Evolutionary conservation across 2,329 filamentous ascomycete genomes (phyloP).

Genomic region (Orbilia quercus): DNA sequence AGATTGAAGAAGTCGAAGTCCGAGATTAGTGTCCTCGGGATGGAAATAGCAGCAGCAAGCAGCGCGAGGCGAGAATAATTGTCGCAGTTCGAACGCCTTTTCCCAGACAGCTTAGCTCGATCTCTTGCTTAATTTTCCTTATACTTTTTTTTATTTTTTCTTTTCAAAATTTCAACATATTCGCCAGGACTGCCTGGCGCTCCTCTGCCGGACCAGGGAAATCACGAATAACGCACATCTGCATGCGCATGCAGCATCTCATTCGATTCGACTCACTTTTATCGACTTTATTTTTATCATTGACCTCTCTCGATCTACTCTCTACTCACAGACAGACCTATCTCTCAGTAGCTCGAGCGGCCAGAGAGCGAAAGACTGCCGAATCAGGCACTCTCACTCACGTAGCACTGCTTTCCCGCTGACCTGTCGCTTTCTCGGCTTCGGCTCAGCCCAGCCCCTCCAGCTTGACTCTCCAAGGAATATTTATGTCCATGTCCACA

Average conservation of each 20-base stretch:
- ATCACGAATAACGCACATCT: constrained; percentile 15
- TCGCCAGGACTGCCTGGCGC: not conserved
- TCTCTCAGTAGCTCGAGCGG: not conserved
- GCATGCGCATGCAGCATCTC: not conserved
- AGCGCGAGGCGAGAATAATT: constrained; percentile 38
- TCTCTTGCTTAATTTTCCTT: too few relatives aligned
- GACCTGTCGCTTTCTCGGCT: constrained; percentile 55
- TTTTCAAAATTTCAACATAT: too few relatives aligned
- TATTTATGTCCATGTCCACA: too few relatives aligned
- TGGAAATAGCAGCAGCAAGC: constrained; percentile 20
- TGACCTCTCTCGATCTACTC: not conserved
- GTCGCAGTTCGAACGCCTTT: constrained; percentile 46
- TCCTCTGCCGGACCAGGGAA: constrained; percentile 1
- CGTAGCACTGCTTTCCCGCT: constrained; percentile 55
- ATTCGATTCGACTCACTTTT: not conserved
- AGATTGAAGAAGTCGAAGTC: constrained; percentile 27
- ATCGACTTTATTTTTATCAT: not conserved
- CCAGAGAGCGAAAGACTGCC: constrained; percentile 13
- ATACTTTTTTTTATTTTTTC: not conserved
- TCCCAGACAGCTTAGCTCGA: constrained; percentile 11
- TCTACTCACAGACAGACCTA: not conserved
- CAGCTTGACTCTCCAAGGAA: not conserved
- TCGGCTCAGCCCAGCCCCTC: constrained; percentile 52
- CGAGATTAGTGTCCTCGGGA: not conserved
- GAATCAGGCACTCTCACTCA: constrained; percentile 52